These are phyloP conservation scores for Didymella arachidicola DNA, from an alignment of 2,329 filamentous ascomycete genomes.

Conservation along the genomic window DNA sequence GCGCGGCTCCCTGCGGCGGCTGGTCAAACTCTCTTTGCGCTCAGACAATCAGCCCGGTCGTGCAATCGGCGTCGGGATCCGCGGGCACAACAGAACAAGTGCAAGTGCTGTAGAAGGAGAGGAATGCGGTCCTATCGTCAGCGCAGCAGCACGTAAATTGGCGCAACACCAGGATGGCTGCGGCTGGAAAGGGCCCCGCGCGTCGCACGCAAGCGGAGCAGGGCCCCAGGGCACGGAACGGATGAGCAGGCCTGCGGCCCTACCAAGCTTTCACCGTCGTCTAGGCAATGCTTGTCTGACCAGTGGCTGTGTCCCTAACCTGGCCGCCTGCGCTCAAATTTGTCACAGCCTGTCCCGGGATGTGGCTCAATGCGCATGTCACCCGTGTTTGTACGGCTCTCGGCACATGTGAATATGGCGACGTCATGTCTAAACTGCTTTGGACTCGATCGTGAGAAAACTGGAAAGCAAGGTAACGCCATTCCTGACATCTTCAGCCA, in stretches of 20 bases:
- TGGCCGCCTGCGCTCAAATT: background rate
- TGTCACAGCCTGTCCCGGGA: background rate
- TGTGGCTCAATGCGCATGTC: background rate
- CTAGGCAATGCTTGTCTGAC: slow-evolving; percentile 19
- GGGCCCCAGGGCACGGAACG: background rate
- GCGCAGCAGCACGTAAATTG: background rate
- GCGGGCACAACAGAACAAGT: background rate
- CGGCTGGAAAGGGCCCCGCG: slow-evolving; percentile 8
- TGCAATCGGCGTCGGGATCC: background rate
- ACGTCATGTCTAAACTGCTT: slow-evolving; percentile 10
- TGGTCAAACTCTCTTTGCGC: slow-evolving; percentile 5
- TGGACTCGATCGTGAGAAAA: background rate
- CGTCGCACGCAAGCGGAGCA: slow-evolving; percentile 5
- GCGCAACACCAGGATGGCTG: background rate
- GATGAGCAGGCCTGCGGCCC: background rate
- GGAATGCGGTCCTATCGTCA: background rate
- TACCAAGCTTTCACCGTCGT: slow-evolving; percentile 13
- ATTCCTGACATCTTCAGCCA: background rate
- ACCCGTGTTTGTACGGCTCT: slow-evolving; percentile 1
- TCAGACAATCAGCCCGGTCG: background rate
- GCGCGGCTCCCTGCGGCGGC: background rate
- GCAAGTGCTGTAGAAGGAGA: background rate
- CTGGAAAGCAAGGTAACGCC: background rate
- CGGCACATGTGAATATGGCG: slow-evolving; percentile 4
- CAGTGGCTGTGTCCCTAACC: slow-evolving; percentile 1